phyloP scores from a whole-genome alignment of 73 alveolate genomes.

The Symbiodinium natans region DNA sequence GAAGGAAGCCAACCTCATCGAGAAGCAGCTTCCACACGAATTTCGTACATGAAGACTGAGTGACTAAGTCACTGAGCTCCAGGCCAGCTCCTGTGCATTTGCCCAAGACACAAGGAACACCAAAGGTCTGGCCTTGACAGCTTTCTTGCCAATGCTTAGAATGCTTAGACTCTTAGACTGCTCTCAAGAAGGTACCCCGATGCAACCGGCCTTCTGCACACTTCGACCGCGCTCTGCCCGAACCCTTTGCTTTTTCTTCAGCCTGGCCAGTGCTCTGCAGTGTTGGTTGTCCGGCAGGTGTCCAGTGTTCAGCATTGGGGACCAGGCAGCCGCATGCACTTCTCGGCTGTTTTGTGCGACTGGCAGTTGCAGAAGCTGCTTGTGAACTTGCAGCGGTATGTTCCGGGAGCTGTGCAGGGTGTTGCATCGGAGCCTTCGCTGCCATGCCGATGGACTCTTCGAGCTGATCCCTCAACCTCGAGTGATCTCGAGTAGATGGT shows the following conservation, averaged over 20 bases:
- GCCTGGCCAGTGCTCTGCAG: neutral
- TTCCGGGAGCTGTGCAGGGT: neutral
- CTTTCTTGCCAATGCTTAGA: neutral
- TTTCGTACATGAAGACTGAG: too few relatives aligned
- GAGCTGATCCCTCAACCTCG: slow-evolving; percentile 61
- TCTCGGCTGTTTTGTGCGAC: slow-evolving; percentile 88
- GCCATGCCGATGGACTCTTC: slow-evolving; percentile 59
- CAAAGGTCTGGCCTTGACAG: slow-evolving; percentile 62
- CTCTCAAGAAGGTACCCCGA: neutral
- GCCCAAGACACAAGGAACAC: slow-evolving; percentile 75
- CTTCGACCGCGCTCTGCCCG: slow-evolving; percentile 72
- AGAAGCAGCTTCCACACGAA: neutral
- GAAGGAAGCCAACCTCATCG: slow-evolving; percentile 52
- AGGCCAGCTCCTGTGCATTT: slow-evolving; percentile 71
- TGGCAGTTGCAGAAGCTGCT: slow-evolving; percentile 1
- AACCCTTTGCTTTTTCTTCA: slow-evolving; percentile 69
- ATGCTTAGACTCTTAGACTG: neutral
- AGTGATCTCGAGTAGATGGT: neutral
- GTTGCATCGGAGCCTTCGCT: slow-evolving; percentile 35
- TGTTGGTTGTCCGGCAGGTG: neutral
- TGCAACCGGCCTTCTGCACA: slow-evolving; percentile 55
- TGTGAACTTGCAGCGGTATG: neutral
- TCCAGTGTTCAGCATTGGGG: neutral
- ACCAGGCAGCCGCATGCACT: slow-evolving; percentile 41
- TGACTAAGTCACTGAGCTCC: neutral